phyloP scores from a whole-genome alignment of 345 rosid genomes.

The Populus davidiana region DNA sequence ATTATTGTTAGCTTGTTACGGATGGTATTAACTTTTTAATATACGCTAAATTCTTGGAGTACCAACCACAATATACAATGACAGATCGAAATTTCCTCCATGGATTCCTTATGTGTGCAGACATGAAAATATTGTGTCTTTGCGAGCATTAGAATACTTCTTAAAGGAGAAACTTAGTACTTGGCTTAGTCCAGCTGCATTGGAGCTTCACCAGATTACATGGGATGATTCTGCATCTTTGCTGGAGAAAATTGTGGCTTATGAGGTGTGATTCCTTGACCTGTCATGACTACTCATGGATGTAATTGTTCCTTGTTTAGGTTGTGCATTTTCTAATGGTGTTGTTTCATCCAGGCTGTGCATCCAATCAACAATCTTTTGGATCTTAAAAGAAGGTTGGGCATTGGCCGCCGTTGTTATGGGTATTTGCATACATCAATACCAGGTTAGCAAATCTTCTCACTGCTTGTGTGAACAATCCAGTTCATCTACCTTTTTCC shows the following conservation, averaged over 20 bases:
- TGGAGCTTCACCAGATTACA: conserved; percentile 90
- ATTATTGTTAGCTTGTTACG: background rate
- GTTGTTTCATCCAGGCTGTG: conserved; percentile 56
- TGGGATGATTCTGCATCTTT: conserved; percentile 94
- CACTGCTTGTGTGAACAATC: background rate
- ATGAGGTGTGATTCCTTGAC: conserved; percentile 53
- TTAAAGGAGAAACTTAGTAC: conserved; percentile 82
- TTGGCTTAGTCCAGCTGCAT: conserved; percentile 91
- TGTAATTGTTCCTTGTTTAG: conserved; percentile 5
- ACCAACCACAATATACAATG: background rate
- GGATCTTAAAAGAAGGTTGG: conserved; percentile 90
- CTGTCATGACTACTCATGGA: background rate
- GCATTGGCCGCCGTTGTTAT: conserved; percentile 83
- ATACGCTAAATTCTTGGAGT: background rate
- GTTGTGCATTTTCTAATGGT: conserved; percentile 4
- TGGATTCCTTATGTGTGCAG: conserved; percentile 36
- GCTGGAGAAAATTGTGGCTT: conserved; percentile 91
- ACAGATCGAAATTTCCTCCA: background rate
- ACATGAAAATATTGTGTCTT: conserved; percentile 61
- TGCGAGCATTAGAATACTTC: conserved; percentile 71
- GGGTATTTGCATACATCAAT: conserved; percentile 89
- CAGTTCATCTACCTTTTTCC: background rate
- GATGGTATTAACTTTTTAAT: background rate
- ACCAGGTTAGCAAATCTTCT: conserved; percentile 56
- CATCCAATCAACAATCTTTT: conserved; percentile 91